These are phyloP conservation scores for Leccinum angustisporum DNA, from an alignment of 1,284 basidiomycete species.

Conservation along the genomic window DNA sequence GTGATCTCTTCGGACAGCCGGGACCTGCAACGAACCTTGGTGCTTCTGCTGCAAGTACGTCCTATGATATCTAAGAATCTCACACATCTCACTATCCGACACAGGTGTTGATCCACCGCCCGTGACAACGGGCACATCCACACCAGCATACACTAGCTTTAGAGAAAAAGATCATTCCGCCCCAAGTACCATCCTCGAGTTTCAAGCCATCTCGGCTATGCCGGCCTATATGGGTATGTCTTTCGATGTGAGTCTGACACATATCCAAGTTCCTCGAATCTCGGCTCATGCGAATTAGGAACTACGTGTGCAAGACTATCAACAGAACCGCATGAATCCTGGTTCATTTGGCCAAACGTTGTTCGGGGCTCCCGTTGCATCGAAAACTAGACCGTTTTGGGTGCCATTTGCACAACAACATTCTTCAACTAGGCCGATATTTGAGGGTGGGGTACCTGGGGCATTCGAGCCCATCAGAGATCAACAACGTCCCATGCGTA, in stretches of 20 bases:
- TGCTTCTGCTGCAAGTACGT: slow-evolving; percentile 38
- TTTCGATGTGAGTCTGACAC: slow-evolving; percentile 51
- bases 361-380: slow-evolving; percentile 4
- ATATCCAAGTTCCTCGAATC: slow-evolving; percentile 6
- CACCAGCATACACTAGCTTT: slow-evolving; percentile 53
- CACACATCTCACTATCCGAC: slow-evolving; percentile 25
- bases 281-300: slow-evolving; percentile 45
- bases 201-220: slow-evolving; percentile 71
- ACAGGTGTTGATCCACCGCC: slow-evolving; percentile 38
- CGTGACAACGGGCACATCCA: slow-evolving; percentile 63
- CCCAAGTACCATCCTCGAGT: slow-evolving; percentile 48
- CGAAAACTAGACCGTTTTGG: background rate
- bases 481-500: background rate
- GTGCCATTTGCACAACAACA: background rate
- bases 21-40: slow-evolving; percentile 52
- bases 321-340: slow-evolving; percentile 67
- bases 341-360: slow-evolving; percentile 46
- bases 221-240: slow-evolving; percentile 67
- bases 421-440: background rate
- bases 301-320: slow-evolving; percentile 72
- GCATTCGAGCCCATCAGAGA: background rate
- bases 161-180: slow-evolving; percentile 59
- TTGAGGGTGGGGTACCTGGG: too few relatives aligned
- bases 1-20: slow-evolving; percentile 45
- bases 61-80: slow-evolving; percentile 10